Base-by-base conservation (phyloP, 345 rosid species). In the Iberis pinnata region DNA sequence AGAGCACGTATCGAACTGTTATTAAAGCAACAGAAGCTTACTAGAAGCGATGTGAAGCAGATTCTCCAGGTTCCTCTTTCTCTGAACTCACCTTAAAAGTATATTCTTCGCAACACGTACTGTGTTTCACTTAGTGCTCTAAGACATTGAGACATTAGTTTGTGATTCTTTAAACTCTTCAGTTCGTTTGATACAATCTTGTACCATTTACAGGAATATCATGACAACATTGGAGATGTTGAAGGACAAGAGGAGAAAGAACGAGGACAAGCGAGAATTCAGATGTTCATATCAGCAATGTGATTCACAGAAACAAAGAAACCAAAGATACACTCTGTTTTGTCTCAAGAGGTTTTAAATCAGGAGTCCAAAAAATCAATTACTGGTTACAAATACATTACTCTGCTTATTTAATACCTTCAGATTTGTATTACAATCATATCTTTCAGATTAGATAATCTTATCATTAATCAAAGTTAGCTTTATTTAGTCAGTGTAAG, bases 221-320 rank as follows among this genome's bases (percentile, higher is more conserved):
- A 90, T 31, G 93, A 88, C 68, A 87, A 87, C 75, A 80, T 90
- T 25, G 98, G 98, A 13, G 96, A 88, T 65, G 41, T 92, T 10
- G 98, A 92, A 24, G 98, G 98, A 43, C 69, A 89, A 11, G 96
- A 92, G 36, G 96, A 92, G 77, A 92, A 80, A 68, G 96, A 92
- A 70, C 76, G 88, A 41, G 72, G 78, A 41, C 98, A 81, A 49
- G 64, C 77, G 12, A 88, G 84, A 74, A 76, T 83, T 38, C 82
- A 74, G 63, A 75, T 70, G 75, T 81, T 92, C 68, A 79, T 88
- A 31, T 75, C 89, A 0, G 82, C 92, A 22, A 65, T 87, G 71
- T 78, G 73, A 80, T 9, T 12, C 13, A 40, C 26, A 38, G 68
- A 12, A 41, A 2, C 44, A 0, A 29, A 7, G 10, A 29, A 29